Percentiles rank a stretch among this genome's conserved stretches.
Conservation (phyloP, 2,329 filamentous ascomycete species). For the Metarhizium guizhouense region DNA sequence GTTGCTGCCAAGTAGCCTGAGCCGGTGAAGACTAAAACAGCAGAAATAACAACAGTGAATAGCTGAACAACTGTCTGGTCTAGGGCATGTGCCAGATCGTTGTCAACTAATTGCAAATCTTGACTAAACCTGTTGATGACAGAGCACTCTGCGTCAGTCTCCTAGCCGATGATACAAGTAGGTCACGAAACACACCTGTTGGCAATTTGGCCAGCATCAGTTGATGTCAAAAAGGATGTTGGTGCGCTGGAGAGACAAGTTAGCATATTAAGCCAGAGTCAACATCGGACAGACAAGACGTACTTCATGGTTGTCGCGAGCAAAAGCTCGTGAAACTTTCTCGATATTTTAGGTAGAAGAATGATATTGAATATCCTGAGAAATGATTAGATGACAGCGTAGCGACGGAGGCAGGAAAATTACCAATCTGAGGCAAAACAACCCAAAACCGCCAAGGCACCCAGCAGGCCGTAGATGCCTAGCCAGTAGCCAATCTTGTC, state of each 20-base stretch:
- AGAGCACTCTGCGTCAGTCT: no score
- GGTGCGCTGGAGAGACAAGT: constrained; percentile 9
- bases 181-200: no score
- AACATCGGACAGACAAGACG: background rate
- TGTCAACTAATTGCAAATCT: constrained; percentile 29
- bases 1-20: constrained; percentile 36
- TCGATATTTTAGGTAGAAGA: constrained; percentile 18
- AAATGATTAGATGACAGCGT: background rate
- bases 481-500: constrained; percentile 13
- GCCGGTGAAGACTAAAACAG: constrained; percentile 32
- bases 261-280: background rate
- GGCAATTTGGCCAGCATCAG: constrained; percentile 21
- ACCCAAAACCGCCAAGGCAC: constrained; percentile 8
- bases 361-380: constrained; percentile 12
- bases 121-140: constrained; percentile 30
- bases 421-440: constrained; percentile 11
- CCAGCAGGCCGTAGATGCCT: constrained; percentile 11
- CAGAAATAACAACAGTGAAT: constrained; percentile 16
- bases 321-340: constrained; percentile 11
- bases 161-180: no score
- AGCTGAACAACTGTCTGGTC: constrained; percentile 15
- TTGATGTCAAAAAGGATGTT: constrained; percentile 24
- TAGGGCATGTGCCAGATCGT: constrained; percentile 23
- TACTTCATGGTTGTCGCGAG: constrained; percentile 22
- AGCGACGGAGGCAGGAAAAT: background rate